phyloP scores from a whole-genome alignment of 805 yeast genomes.

The Yarrowia alimentaria region DNA sequence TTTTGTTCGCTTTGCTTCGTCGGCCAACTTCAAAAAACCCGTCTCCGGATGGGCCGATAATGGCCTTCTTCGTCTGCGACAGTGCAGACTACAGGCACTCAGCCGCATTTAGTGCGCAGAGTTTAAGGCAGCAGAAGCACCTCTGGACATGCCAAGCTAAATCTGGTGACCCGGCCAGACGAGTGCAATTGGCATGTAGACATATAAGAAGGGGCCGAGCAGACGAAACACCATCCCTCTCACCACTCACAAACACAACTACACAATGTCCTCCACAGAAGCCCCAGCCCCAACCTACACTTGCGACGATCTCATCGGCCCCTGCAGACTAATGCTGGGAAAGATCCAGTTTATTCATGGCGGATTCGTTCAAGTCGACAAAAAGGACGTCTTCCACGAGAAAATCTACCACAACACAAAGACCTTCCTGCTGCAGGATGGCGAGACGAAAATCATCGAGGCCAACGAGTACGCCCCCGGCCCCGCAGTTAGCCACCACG shows the following conservation, averaged over 20 bases:
- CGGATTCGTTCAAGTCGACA: conserved; percentile 21
- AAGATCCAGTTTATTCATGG: conserved; percentile 17
- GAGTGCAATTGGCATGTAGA: neutral
- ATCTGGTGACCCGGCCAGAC: too few relatives aligned
- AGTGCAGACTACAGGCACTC: neutral
- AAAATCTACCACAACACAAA: conserved; percentile 20
- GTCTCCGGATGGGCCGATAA: conserved; percentile 11
- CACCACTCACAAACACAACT: neutral
- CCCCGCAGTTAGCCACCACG: conserved; percentile 23
- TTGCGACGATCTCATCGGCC: conserved; percentile 24
- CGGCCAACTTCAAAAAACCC: neutral
- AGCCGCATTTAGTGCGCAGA: conserved; percentile 1
- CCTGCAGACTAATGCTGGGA: conserved; percentile 17
- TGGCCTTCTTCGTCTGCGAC: conserved; percentile 4
- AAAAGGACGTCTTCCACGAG: conserved; percentile 23
- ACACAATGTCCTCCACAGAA: neutral
- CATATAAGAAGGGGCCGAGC: too few relatives aligned
- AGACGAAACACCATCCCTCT: neutral
- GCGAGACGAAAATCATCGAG: conserved; percentile 2
- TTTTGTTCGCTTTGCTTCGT: neutral
- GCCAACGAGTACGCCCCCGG: conserved; percentile 23
- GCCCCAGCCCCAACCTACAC: neutral
- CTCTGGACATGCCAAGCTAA: too few relatives aligned
- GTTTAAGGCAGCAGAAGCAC: conserved; percentile 11
- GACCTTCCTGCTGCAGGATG: conserved; percentile 11